phyloP scores from a whole-genome alignment of 2,329 filamentous ascomycete genomes.

The Blastomyces parvus region DNA sequence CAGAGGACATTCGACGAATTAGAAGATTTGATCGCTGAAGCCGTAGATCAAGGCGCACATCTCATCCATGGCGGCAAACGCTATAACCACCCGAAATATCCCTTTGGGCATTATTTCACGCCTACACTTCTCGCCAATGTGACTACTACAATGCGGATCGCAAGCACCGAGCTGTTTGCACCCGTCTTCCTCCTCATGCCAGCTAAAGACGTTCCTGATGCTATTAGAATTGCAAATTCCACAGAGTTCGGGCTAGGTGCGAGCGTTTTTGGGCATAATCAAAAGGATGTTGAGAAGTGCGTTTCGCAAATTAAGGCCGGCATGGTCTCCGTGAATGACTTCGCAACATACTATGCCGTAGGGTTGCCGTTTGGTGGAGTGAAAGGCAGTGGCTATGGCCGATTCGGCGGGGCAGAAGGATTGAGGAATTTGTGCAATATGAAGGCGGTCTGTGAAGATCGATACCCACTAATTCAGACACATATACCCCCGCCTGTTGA shows the following conservation, averaged over 20 bases:
- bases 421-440: conserved; percentile 74
- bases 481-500: conserved; percentile 69
- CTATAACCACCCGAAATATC: conserved; percentile 60
- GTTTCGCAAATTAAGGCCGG: conserved; percentile 64
- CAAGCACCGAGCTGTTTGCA: conserved; percentile 84
- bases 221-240: conserved; percentile 71
- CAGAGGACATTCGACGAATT: conserved; percentile 63
- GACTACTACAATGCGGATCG: conserved; percentile 73
- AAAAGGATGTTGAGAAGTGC: conserved; percentile 53
- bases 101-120: conserved; percentile 78
- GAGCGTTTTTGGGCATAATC: conserved; percentile 70
- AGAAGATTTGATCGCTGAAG: conserved; percentile 66
- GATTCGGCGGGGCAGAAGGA: conserved; percentile 87
- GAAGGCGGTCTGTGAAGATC: conserved; percentile 80
- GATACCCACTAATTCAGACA: conserved; percentile 52
- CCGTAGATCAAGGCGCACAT: conserved; percentile 66
- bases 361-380: conserved; percentile 90
- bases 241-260: conserved; percentile 79
- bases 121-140: conserved; percentile 91
- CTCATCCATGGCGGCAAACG: conserved; percentile 72
- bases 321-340: conserved; percentile 94
- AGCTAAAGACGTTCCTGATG: conserved; percentile 53
- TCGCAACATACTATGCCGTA: conserved; percentile 84
- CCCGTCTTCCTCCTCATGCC: conserved; percentile 82
- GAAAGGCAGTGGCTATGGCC: conserved; percentile 81